phyloP scores from a whole-genome alignment of 2,329 filamentous ascomycete species.

The Zasmidium cellare region DNA sequence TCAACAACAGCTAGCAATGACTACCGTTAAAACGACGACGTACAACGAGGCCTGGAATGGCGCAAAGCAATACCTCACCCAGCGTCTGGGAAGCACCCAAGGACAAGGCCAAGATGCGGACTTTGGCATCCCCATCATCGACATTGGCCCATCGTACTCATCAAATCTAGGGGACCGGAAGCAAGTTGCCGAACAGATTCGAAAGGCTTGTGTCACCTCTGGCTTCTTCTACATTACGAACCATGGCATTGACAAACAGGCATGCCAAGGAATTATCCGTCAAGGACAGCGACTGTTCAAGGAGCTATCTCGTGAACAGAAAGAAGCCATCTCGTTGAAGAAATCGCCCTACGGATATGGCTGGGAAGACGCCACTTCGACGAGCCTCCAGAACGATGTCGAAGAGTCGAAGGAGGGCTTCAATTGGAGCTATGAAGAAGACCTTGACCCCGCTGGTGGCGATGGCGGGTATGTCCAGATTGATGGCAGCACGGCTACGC shows the following conservation, averaged over 20 bases:
- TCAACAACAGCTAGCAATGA: neutral
- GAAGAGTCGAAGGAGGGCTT: slow-evolving; percentile 21
- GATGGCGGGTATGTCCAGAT: neutral
- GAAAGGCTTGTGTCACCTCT: slow-evolving; percentile 11
- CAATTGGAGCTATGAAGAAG: neutral
- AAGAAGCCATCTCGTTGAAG: slow-evolving; percentile 6
- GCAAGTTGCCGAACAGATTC: slow-evolving; percentile 6
- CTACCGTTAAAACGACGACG: neutral
- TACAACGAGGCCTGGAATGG: slow-evolving; percentile 6
- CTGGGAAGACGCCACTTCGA: slow-evolving; percentile 40
- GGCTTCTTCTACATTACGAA: slow-evolving; percentile 22
- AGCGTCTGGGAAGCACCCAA: neutral
- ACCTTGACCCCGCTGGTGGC: neutral
- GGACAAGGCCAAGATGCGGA: neutral
- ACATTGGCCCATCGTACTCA: slow-evolving; percentile 5
- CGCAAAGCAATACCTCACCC: slow-evolving; percentile 1
- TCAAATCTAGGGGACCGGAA: neutral
- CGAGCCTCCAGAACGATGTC: slow-evolving; percentile 26
- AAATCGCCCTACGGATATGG: slow-evolving; percentile 37
- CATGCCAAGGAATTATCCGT: neutral
- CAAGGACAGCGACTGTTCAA: slow-evolving; percentile 3
- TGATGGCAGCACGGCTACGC: slow-evolving; percentile 26
- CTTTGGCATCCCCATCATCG: slow-evolving; percentile 10
- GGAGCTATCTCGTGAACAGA: neutral
- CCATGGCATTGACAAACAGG: neutral